These are phyloP conservation scores for Candida neerlandica DNA, from an alignment of 1,139 yeast genomes.

Conservation along the genomic window DNA sequence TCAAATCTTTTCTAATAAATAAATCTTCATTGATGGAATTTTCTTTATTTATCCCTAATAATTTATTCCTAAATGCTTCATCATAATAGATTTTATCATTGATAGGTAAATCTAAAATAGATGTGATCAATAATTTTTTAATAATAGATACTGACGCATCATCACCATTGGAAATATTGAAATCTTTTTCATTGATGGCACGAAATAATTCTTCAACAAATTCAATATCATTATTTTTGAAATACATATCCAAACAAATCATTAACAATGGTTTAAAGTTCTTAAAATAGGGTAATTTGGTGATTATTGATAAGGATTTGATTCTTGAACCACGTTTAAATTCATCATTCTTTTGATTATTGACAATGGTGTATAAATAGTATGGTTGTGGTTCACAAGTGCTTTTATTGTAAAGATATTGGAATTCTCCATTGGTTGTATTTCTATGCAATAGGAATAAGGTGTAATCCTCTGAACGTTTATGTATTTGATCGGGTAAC, in stretches of 20 bases:
- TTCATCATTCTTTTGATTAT: constrained; percentile 47
- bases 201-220: constrained; percentile 33
- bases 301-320: constrained; percentile 56
- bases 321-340: constrained; percentile 59
- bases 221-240: constrained; percentile 26
- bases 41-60: constrained; percentile 34
- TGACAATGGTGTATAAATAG: constrained; percentile 59
- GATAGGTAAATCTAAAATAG: constrained; percentile 50
- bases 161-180: constrained; percentile 24
- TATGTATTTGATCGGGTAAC: constrained; percentile 66
- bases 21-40: constrained; percentile 31
- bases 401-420: constrained; percentile 35
- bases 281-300: constrained; percentile 54
- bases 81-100: constrained; percentile 48
- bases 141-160: constrained; percentile 30
- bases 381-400: constrained; percentile 46
- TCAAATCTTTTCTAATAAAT: constrained; percentile 46
- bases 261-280: constrained; percentile 60
- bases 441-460: constrained; percentile 53
- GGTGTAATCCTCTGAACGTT: constrained; percentile 62
- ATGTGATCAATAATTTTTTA: constrained; percentile 44
- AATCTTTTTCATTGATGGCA: constrained; percentile 37
- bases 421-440: constrained; percentile 41
- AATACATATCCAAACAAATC: constrained; percentile 54
- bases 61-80: constrained; percentile 38